Base-by-base conservation (phyloP, 371 early-diverging fungal species). In the Mucor racemosus region DNA sequence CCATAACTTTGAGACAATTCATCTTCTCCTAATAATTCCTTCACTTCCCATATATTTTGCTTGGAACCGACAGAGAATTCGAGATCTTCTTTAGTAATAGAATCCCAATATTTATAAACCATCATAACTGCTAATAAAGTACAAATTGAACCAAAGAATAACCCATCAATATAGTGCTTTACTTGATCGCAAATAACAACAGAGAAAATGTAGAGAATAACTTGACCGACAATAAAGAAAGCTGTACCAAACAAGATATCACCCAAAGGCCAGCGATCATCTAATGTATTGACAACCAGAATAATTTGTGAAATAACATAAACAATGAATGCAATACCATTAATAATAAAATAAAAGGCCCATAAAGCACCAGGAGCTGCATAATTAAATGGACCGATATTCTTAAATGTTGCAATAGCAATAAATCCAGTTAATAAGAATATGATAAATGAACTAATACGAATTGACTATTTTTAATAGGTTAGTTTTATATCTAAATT, bases 101-200 rank as follows among this genome's bases (percentile, higher is more conserved):
- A 92, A 77, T 98, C 98, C 99, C 99, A 98, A 85, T 94, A 98
- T 83, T 98, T 98, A 88, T 97, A 98, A 9, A 97, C 94, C 97
- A 98, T 98, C 99, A 98, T 97, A 53, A 98, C 96, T 33, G 92
- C 90, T 67, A 98, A 78, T 61, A 98, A 80, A n/a, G 92, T 94
- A 72, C 91, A 94, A 46, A 95, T 93, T 14, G 92, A 88, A 42
- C 95, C 94, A 85, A 97, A 96, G 89, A 98, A 98, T 67, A 95
- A 74, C 17, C 99, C 99, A 77, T 98, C 98, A 35, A 98, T 86
- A 68, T 98, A 98, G 77, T 98, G 99, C 72, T 94, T 93, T 36
- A 92, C 91, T 60, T 86, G 80, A 36, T 90, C 87, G 79, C 99
- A 98, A 44, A 97, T 91, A 61, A 82, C 72, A 41, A 83, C 78